Conservation (phyloP, 345 rosid species). For the Sisymbrium altissimum region DNA sequence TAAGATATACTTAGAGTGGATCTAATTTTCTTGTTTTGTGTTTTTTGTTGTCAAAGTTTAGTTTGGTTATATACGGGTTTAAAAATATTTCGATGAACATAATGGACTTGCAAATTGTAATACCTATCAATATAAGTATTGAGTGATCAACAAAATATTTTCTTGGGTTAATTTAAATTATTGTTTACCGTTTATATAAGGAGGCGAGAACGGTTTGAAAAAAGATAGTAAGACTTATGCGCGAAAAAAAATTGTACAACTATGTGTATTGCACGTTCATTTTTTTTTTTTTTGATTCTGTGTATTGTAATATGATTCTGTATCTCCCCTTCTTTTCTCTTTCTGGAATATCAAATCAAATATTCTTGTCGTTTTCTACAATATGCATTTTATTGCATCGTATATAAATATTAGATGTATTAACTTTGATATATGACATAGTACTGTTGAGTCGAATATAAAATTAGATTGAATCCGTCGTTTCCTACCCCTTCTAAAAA, state of each 20-base stretch:
- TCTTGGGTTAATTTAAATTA: neutral
- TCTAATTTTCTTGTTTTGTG: too few relatives aligned
- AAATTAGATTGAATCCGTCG: neutral
- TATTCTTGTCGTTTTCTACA: neutral
- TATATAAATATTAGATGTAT: neutral
- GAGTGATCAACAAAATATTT: neutral
- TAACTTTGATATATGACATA: neutral
- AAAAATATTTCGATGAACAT: too few relatives aligned
- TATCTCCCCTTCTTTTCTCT: neutral
- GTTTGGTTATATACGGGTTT: too few relatives aligned
- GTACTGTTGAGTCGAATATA: neutral
- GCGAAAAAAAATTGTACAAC: neutral
- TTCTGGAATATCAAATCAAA: slow-evolving; percentile 13
- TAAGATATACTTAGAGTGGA: neutral
- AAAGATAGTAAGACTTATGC: neutral
- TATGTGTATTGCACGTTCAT: slow-evolving; percentile 29
- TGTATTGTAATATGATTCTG: neutral
- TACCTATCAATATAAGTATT: neutral
- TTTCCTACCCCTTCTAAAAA: slow-evolving; percentile 3
- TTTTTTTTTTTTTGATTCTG: neutral
- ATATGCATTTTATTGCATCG: neutral
- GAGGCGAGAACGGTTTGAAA: neutral
- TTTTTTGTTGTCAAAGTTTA: too few relatives aligned
- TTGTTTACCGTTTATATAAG: neutral
- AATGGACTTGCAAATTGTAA: slow-evolving; percentile 1